Base-by-base conservation (phyloP, 768 basidiomycete genomes). In the Mycena rebaudengoi region DNA sequence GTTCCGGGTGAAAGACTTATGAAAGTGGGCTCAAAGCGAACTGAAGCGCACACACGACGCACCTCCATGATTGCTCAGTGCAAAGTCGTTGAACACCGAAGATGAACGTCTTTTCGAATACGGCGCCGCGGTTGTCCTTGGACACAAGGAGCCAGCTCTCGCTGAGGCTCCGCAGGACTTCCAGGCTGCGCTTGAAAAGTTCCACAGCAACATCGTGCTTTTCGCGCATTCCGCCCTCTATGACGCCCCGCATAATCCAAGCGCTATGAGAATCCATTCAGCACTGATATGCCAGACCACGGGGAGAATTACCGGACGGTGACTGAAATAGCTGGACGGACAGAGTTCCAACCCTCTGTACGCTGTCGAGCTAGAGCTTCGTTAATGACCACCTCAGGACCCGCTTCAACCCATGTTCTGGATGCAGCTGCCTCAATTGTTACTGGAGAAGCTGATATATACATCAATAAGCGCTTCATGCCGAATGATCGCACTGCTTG, bases 241-340 rank as follows among this genome's bases (percentile, higher is more conserved):
- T 39, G 5, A 59, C 48, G 44, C 43, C 68, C 8, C 58, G 35
- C 56, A 71, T 67, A 25, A 71, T 69, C 70, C 70, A 71, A 13
- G 49, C 45, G 6, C 70, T 71, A 29, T 4, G 28, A 37, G 25
- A n/a, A 33, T 20, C 2, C n/a, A 50, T 11, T 49, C 14, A 46
- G 25, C n/a, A n/a, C n/a, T n/a, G n/a, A n/a, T n/a, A n/a, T n/a
- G n/a, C n/a, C n/a, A n/a, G n/a, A n/a, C n/a, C n/a, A n/a, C n/a
- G 25, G 30, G 37, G 7, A 33, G 28, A 26, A 32, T 23, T 43
- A 73, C 70, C 72, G 66, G 49, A 73, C 40, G 25, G 63, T 69
- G 1, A 66, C 8, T 11, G 64, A 61, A 8, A 70, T 25, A 2
- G 70, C 65, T 2, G 50, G 56, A 41, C 69, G 70, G n/a, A 57